Conservation (phyloP, 2,329 filamentous ascomycete genomes). For the Colletotrichum plurivorum region DNA sequence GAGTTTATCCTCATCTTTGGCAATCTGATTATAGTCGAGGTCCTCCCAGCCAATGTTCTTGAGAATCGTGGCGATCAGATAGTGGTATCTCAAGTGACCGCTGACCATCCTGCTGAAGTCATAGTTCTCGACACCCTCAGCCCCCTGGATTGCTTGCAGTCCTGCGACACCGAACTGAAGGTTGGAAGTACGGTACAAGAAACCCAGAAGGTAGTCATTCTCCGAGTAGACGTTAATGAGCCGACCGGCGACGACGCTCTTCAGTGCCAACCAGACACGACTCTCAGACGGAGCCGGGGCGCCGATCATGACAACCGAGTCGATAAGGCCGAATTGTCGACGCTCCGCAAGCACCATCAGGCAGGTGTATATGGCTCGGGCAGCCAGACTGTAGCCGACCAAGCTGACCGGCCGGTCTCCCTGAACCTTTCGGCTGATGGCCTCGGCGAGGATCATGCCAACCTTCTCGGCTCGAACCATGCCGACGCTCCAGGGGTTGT, state of each 20-base stretch:
- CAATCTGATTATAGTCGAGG: constrained; percentile 60
- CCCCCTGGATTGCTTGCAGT: constrained; percentile 79
- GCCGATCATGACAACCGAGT: constrained; percentile 89
- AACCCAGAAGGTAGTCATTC: constrained; percentile 89
- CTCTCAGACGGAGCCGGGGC: constrained; percentile 81
- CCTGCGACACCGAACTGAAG: constrained; percentile 89
- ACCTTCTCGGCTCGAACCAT: constrained; percentile 83
- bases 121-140: constrained; percentile 77
- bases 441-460: constrained; percentile 81
- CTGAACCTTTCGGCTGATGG: constrained; percentile 84
- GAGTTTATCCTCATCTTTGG: constrained; percentile 49
- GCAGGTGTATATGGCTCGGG: constrained; percentile 87
- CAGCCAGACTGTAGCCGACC: constrained; percentile 86
- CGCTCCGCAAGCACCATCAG: constrained; percentile 84
- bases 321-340: constrained; percentile 86
- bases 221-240: constrained; percentile 93
- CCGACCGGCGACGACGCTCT: constrained; percentile 83
- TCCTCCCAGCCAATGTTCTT: constrained; percentile 79
- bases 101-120: constrained; percentile 75
- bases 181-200: constrained; percentile 87
- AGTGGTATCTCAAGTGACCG: constrained; percentile 80
- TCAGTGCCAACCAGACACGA: constrained; percentile 82
- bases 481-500: constrained; percentile 85
- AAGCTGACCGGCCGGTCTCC: constrained; percentile 86
- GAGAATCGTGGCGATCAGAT: constrained; percentile 76